phyloP scores from a whole-genome alignment of 345 rosid genomes.

The Balakata baccata region DNA sequence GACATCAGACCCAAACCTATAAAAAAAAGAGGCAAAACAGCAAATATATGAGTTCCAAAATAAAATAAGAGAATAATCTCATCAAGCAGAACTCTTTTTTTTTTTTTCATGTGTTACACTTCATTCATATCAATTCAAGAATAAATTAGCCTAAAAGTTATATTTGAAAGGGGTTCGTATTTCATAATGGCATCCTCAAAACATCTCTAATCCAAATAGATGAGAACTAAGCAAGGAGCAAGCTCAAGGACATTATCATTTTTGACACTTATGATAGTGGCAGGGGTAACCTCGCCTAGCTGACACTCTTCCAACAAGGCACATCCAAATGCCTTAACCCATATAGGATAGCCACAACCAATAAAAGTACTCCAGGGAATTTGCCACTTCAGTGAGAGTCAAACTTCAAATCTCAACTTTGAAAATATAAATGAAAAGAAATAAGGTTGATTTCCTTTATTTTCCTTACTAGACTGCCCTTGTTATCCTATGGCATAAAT shows the following conservation, averaged over 20 bases:
- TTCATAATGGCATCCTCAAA: neutral
- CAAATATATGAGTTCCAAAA: neutral
- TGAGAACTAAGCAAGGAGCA: neutral
- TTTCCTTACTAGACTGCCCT: neutral
- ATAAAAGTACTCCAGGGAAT: neutral
- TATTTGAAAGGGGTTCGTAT: neutral
- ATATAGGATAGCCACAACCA: neutral
- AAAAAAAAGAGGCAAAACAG: conserved; percentile 12
- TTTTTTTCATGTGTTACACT: neutral
- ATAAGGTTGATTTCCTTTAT: neutral
- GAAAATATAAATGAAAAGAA: neutral
- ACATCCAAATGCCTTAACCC: neutral
- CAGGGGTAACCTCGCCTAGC: neutral
- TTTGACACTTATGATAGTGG: neutral
- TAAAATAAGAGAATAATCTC: neutral
- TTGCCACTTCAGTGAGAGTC: neutral
- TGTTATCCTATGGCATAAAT: neutral
- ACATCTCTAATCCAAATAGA: neutral
- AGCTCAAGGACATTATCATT: neutral
- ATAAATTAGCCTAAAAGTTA: neutral
- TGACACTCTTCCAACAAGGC: neutral
- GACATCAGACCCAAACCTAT: conserved; percentile 92
- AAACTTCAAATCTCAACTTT: neutral
- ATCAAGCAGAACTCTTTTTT: neutral
- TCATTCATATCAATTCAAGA: neutral